Evolutionary conservation across 768 basidiomycete species (phyloP), one percentile per base, ranked within the genome.

Genomic region (Panaeolus cyanescens): DNA sequence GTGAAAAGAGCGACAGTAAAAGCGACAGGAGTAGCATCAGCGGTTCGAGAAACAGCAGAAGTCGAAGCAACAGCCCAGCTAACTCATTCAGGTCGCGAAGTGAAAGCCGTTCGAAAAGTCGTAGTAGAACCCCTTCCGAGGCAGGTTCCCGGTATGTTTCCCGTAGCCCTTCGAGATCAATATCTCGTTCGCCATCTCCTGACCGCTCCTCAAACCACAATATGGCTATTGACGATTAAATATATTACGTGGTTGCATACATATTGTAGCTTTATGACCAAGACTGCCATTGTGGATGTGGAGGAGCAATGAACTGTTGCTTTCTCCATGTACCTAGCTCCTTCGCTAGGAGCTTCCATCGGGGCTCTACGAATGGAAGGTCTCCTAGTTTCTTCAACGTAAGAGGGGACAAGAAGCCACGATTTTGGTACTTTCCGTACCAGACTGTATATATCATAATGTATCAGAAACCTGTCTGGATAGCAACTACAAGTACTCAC

Each of bases 341-440:
- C 59, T 79, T 76, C 13, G 90, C 84, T 25, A 93, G 74, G 33
- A 76, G 71, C 68, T 77, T 87, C 90, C 90, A 92, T 32, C 92
- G 84, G 39, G 89, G 86, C 42, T 90, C 83, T 4, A 87, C 83
- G 56, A 87, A 79, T 0, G 91, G 89, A 70, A 83, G 62, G 22
- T 75, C 66, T 59, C 73, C 76, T 32, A 89, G 80, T 56, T 75
- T 78, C 56, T 78, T 73, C 61, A 90, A 77, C 30, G 87, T 87
- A 33, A 79, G 75, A 0, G 81, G 81, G 10, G 91, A 86, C 25
- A 94, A 76, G 70, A 89, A 94, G 1, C 92, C 92, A 55, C 92
- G 82, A 68, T 93, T 91, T 65, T 74, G 78, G 78, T 85, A 82
- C 59, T 83, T 80, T 20, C 89, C 85, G 68, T 94, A 94, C 90